Base-by-base conservation (phyloP, 495 filamentous ascomycete genomes). In the Terfezia boudieri region DNA sequence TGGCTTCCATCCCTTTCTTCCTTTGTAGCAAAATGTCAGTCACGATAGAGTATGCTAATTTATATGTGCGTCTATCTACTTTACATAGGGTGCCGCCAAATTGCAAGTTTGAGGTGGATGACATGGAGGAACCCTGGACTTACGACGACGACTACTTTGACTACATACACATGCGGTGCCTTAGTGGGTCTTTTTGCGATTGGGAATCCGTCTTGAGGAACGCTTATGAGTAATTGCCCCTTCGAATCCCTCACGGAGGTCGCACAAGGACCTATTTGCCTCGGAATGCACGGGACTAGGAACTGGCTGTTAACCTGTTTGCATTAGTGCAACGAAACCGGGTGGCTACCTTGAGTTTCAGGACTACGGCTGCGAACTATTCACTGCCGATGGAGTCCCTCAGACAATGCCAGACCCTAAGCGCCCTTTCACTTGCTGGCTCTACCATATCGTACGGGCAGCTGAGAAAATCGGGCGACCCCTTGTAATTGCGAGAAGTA, bases 141-240 rank as follows among this genome's bases (percentile, higher is more conserved):
- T 76, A 65, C 55, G 58, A 63, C 5, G 61, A 62, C 0, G 64
- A 73, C 50, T 59, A 61, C 38, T 81, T 81, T 61, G 80, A 82
- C 67, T 78, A 76, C 54, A 70, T 82, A 52, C 78, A 82, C 65
- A 68, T 76, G 14, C 74, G 78, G 23, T 65, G 67, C 22, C 59
- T 81, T 23, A 71, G 73, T 56, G 76, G 74, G 32, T 71, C 68
- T 35, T 68, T 81, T 50, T 56, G 56, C 14, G 73, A 82, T 63
- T 82, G 78, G 77, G 59, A 68, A 8, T 65, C 59, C 9, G 69
- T 72, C 5, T 32, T 51, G n/a, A 12, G 22, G 1, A 16, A 51
- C 11, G 12, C 12, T 51, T 51, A 22, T 51, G 22, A 20, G 49
- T 51, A 51, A 51, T 32, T 32, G 7, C 26, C 26, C 26, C 20